A percentile compares a stretch with the other conserved stretches of the same genome.
phyloP scores from a whole-genome alignment of 768 basidiomycete genomes.

The Lactarius deliciosus region DNA sequence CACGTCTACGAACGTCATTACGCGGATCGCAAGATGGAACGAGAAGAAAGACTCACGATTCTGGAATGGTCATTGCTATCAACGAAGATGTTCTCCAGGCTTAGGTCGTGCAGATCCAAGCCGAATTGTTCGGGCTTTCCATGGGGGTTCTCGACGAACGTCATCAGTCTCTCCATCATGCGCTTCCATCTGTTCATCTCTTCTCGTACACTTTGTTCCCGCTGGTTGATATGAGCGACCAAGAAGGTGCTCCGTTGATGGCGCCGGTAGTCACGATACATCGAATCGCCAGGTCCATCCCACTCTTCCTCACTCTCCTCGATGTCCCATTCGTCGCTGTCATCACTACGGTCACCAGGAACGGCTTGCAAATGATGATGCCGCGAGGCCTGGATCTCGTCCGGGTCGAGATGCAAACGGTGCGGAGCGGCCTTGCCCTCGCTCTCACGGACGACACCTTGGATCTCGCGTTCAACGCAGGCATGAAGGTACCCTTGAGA shows the following conservation, averaged over 20 bases:
- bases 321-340: conserved; percentile 75
- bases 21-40: conserved; percentile 9
- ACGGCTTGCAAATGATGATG: conserved; percentile 68
- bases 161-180: conserved; percentile 61
- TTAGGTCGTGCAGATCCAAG: conserved; percentile 83
- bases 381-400: conserved; percentile 67
- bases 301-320: conserved; percentile 82
- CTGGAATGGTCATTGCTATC: conserved; percentile 63
- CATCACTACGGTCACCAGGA: conserved; percentile 72
- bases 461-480: conserved; percentile 69
- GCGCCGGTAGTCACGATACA: conserved; percentile 82
- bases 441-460: conserved; percentile 71
- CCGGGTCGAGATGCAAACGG: conserved; percentile 75
- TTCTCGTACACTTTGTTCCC: conserved; percentile 60
- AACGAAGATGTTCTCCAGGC: conserved; percentile 82
- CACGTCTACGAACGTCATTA: conserved; percentile 54
- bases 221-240: conserved; percentile 61
- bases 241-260: conserved; percentile 81
- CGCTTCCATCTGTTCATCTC: conserved; percentile 74
- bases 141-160: conserved; percentile 33
- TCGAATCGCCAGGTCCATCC: conserved; percentile 63
- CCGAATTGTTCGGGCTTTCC: conserved; percentile 62
- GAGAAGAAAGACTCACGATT: conserved; percentile 54
- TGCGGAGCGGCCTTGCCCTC: conserved; percentile 78
- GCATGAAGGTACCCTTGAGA: conserved; percentile 60